Conservation (phyloP, 805 yeast genomes). For the Candida schatavii region DNA sequence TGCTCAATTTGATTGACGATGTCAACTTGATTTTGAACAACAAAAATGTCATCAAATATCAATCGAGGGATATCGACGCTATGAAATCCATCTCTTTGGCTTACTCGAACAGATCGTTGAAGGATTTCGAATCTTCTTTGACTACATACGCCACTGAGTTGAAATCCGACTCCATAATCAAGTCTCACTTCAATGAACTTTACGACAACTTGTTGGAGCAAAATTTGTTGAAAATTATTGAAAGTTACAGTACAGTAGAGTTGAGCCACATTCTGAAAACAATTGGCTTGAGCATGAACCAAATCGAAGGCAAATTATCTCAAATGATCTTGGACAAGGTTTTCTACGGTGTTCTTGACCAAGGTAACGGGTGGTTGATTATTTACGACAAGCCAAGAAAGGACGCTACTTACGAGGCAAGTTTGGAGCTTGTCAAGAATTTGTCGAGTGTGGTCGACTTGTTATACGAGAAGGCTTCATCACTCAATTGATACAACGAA, state of each 20-base stretch:
- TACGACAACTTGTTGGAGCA: slow-evolving; percentile 93
- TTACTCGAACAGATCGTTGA: slow-evolving; percentile 82
- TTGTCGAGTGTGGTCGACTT: slow-evolving; percentile 87
- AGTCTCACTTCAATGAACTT: slow-evolving; percentile 87
- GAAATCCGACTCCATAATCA: slow-evolving; percentile 81
- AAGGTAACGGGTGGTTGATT: slow-evolving; percentile 96
- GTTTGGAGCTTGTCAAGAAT: slow-evolving; percentile 81
- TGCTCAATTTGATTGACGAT: slow-evolving; percentile 85
- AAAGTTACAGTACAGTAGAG: slow-evolving; percentile 96
- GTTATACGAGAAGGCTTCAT: slow-evolving; percentile 89
- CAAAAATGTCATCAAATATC: slow-evolving; percentile 65
- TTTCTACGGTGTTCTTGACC: slow-evolving; percentile 95
- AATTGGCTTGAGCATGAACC: slow-evolving; percentile 82
- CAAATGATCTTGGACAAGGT: slow-evolving; percentile 96
- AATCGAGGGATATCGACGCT: slow-evolving; percentile 87
- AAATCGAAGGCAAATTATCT: slow-evolving; percentile 89
- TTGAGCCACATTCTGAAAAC: slow-evolving; percentile 81
- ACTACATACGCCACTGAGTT: slow-evolving; percentile 69
- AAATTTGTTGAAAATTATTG: slow-evolving; percentile 89
- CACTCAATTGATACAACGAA: slow-evolving; percentile 55
- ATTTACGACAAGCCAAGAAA: slow-evolving; percentile 85
- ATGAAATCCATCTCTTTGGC: slow-evolving; percentile 93
- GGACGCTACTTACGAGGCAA: slow-evolving; percentile 85
- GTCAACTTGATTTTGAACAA: slow-evolving; percentile 73
- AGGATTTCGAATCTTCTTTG: slow-evolving; percentile 86